Base-by-base conservation (phyloP, 768 basidiomycete genomes). In the Boletus edulis region DNA sequence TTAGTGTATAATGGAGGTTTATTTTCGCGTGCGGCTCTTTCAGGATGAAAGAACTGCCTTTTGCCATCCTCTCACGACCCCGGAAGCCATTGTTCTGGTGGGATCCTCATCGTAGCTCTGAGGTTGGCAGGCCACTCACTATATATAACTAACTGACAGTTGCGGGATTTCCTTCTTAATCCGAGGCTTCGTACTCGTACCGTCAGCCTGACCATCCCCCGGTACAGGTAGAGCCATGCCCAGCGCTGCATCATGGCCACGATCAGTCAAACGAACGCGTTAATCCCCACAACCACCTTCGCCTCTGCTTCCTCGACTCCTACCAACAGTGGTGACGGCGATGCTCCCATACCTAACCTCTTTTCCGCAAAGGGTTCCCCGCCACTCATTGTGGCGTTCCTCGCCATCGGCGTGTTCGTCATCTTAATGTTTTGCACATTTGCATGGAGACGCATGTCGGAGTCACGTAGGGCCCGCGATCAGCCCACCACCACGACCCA, bases 351-450 rank as follows among this genome's bases (percentile, higher is more conserved):
- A 8, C n/a, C 48, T 27, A 29, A 40, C 24, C 27, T 67, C 41
- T 69, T 76, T 57, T 61, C 72, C n/a, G 61, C 72, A 2, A 59
- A 60, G 1, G 73, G 71, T 12, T 82, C 81, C 0, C 80, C 82
- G 0, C 80, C 81, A 7, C 73, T 86, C 58, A 79, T 87, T 44
- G 73, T 85, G 37, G 82, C 79, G 2, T 82, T 85, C 62, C 69
- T 87, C 24, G 79, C 80, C n/a, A 76, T 84, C 29, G 82, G 81
- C 4, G 61, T 87, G 17, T 82, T 85, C 58, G 67, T 71, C 18
- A 66, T 75, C n/a, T 74, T 74, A 0, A 78, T 84, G 73, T 54
- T 80, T 12, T 68, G 74, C 10, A 73, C 81, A 34, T 78, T 83
- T 44, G 77, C 75, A 13, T 81, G 79, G 76, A 67, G 75, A 55